Conservation (phyloP, 257 asterid species). For the Ligustrum vulgare region DNA sequence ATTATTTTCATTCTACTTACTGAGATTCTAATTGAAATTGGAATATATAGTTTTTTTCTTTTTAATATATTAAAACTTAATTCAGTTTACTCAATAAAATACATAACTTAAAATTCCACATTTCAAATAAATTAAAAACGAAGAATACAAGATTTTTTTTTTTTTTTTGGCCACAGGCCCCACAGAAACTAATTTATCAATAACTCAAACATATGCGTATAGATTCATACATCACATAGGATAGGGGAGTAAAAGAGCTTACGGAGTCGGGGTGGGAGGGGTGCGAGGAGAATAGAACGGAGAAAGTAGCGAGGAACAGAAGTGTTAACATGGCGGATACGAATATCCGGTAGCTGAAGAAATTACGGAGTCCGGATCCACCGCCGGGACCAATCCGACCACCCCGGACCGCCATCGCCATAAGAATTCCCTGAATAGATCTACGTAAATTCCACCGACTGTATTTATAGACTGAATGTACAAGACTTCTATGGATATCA, state of each 20-base stretch:
- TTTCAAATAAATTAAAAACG: not conserved
- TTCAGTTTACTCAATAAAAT: not conserved
- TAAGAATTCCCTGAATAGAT: constrained; percentile 30
- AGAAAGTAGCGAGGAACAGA: constrained; percentile 81
- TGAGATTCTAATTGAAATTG: not conserved
- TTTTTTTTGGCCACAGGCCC: too few relatives aligned
- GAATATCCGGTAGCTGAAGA: constrained; percentile 91
- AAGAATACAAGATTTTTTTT: not conserved
- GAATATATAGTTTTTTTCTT: not conserved
- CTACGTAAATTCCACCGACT: not conserved
- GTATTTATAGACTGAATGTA: not conserved
- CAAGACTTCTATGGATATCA: not conserved
- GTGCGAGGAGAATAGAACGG: constrained; percentile 80
- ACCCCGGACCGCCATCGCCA: constrained; percentile 94
- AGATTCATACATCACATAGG: not conserved
- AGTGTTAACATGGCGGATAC: constrained; percentile 86
- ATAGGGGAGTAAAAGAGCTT: constrained; percentile 23
- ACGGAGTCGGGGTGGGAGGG: constrained; percentile 56
- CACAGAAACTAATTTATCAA: not conserved
- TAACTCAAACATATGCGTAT: not conserved
- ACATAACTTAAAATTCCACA: not conserved
- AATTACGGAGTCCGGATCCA: constrained; percentile 76
- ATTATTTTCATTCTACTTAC: not conserved
- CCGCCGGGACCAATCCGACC: constrained; percentile 74
- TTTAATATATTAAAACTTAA: not conserved